Percentiles rank a stretch among this genome's conserved stretches.
Evolutionary conservation across 1,139 yeast genomes (phyloP).

Genomic region (Scheffersomyces stambukii): DNA sequence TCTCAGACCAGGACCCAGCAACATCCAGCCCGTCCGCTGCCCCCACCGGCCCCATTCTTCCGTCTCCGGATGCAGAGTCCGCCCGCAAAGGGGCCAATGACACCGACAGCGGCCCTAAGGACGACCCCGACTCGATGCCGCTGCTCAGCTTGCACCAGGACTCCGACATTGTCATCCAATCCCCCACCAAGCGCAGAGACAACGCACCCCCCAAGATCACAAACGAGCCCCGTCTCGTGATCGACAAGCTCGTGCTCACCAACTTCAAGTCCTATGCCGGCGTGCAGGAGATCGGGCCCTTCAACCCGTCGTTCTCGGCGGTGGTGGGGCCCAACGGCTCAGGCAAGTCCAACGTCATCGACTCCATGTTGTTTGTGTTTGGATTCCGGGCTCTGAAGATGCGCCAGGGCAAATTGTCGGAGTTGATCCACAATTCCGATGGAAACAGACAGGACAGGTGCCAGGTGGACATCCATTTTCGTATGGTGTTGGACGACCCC

Average conservation of each 20-base stretch:
- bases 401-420: slow-evolving; percentile 92
- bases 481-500: slow-evolving; percentile 62
- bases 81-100: background rate
- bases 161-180: slow-evolving; percentile 21
- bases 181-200: slow-evolving; percentile 25
- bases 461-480: slow-evolving; percentile 90
- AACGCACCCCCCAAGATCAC: slow-evolving; percentile 8
- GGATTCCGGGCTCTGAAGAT: slow-evolving; percentile 95
- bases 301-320: slow-evolving; percentile 89
- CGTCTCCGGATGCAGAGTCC: background rate
- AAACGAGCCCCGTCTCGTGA: slow-evolving; percentile 63
- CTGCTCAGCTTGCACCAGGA: slow-evolving; percentile 19
- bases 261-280: slow-evolving; percentile 98
- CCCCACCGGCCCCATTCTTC: too few relatives aligned
- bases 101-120: background rate
- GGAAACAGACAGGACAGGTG: slow-evolving; percentile 63
- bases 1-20: too few relatives aligned
- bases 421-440: slow-evolving; percentile 82
- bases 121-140: background rate
- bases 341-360: slow-evolving; percentile 96
- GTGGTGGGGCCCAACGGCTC: slow-evolving; percentile 99
- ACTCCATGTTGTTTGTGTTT: slow-evolving; percentile 90
- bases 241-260: slow-evolving; percentile 65
- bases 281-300: slow-evolving; percentile 89
- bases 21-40: too few relatives aligned